Conservation (phyloP, 1,284 basidiomycete species). For the Paramarasmius palmivorus region DNA sequence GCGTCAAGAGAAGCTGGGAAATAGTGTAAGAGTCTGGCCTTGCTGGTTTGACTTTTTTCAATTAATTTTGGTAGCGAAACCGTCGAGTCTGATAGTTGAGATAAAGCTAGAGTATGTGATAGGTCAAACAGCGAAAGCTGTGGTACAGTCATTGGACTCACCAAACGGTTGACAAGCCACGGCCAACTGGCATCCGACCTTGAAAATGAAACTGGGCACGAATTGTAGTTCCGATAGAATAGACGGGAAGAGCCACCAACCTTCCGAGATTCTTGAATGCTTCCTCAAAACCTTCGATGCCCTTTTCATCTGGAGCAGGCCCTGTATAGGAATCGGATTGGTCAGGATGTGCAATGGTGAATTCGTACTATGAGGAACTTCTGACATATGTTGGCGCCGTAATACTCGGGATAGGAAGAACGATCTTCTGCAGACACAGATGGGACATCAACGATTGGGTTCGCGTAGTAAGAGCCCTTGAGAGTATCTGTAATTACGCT, state of each 20-base stretch:
- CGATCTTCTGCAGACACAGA: conserved; percentile 54
- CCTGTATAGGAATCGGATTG: conserved; percentile 51
- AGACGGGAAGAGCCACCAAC: conserved; percentile 35
- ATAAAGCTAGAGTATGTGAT: conserved; percentile 44
- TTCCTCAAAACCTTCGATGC: conserved; percentile 75
- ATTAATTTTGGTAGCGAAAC: conserved; percentile 67
- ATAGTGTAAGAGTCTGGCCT: conserved; percentile 90
- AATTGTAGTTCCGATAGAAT: background rate
- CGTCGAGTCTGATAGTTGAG: conserved; percentile 62
- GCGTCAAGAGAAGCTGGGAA: conserved; percentile 64
- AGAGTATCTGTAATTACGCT: conserved; percentile 59
- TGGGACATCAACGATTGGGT: conserved; percentile 72
- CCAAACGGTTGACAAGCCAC: conserved; percentile 87
- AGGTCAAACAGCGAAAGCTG: background rate
- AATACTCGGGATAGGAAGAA: conserved; percentile 73
- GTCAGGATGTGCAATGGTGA: background rate
- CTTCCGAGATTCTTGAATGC: conserved; percentile 84
- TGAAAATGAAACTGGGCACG: conserved; percentile 65
- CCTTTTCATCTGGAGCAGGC: conserved; percentile 62
- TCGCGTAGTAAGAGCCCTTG: conserved; percentile 93
- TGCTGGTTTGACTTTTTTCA: conserved; percentile 66
- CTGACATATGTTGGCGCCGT: conserved; percentile 76
- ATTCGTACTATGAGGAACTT: conserved; percentile 7
- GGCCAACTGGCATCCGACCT: conserved; percentile 79
- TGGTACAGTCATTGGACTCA: conserved; percentile 28